phyloP scores from a whole-genome alignment of 2,329 filamentous ascomycete genomes.

The Monosporascus sp. region DNA sequence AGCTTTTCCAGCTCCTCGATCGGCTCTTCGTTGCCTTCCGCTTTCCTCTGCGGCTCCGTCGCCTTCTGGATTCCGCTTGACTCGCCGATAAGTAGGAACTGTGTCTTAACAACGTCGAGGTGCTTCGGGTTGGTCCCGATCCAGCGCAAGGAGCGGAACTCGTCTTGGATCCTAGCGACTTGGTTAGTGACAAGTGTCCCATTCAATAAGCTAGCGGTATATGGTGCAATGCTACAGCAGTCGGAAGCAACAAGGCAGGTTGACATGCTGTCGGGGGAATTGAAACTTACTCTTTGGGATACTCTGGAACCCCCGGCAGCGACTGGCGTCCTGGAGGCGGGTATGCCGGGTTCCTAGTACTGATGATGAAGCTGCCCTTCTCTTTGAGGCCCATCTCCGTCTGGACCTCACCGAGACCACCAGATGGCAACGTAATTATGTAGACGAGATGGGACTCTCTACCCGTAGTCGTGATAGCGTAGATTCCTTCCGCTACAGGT shows the following conservation, averaged over 20 bases:
- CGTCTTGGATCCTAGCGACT: constrained; percentile 54
- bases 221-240: not conserved
- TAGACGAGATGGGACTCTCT: constrained; percentile 75
- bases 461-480: constrained; percentile 70
- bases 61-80: constrained; percentile 53
- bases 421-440: constrained; percentile 66
- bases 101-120: constrained; percentile 68
- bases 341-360: constrained; percentile 73
- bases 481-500: constrained; percentile 80
- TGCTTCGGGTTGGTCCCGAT: constrained; percentile 67
- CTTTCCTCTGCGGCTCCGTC: constrained; percentile 48
- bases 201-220: too few species aligned
- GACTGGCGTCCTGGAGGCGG: constrained; percentile 59
- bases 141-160: constrained; percentile 72
- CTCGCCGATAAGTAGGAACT: constrained; percentile 76
- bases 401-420: constrained; percentile 64
- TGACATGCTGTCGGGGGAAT: not conserved
- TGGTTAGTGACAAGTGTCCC: constrained; percentile 9
- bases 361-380: constrained; percentile 73
- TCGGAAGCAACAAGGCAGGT: constrained; percentile 12
- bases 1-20: constrained; percentile 69
- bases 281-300: constrained; percentile 58
- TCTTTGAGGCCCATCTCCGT: constrained; percentile 65
- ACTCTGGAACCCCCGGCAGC: constrained; percentile 63
- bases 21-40: constrained; percentile 58